phyloP scores from a whole-genome alignment of 371 early-diverging fungal genomes.

The Rhizopus stolonifer region DNA sequence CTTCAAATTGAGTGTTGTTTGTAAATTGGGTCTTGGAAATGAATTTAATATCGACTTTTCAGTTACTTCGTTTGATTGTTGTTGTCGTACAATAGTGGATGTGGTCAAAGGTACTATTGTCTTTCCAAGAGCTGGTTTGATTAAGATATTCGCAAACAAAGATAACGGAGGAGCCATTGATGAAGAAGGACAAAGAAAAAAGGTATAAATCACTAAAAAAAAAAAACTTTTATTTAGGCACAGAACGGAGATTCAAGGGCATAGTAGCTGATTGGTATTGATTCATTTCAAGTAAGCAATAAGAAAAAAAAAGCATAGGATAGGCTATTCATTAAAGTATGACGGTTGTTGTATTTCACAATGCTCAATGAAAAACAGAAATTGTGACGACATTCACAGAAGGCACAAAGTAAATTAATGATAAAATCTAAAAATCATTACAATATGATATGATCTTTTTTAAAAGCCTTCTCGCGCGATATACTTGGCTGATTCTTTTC shows the following conservation, averaged over 20 bases:
- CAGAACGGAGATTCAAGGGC: background rate
- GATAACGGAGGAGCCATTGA: conserved; percentile 12
- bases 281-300: background rate
- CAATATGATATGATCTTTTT: too few relatives aligned
- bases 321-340: background rate
- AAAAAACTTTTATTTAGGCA: conserved; percentile 1
- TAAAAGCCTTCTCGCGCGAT: too few relatives aligned
- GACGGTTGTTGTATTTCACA: too few relatives aligned
- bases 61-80: conserved; percentile 16
- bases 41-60: conserved; percentile 23
- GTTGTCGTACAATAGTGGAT: conserved; percentile 18
- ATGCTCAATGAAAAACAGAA: too few relatives aligned
- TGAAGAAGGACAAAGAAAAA: background rate
- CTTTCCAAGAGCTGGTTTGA: conserved; percentile 15
- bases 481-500: too few relatives aligned
- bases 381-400: too few relatives aligned
- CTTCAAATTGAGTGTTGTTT: conserved; percentile 19
- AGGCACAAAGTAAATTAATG: too few relatives aligned
- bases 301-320: background rate
- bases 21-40: conserved; percentile 29
- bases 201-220: background rate
- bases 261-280: background rate
- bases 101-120: conserved; percentile 12
- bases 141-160: conserved; percentile 15
- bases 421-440: too few relatives aligned